Evolutionary conservation across 2,329 filamentous ascomycete species (phyloP).

Genomic region (Penicillium polonicum): DNA sequence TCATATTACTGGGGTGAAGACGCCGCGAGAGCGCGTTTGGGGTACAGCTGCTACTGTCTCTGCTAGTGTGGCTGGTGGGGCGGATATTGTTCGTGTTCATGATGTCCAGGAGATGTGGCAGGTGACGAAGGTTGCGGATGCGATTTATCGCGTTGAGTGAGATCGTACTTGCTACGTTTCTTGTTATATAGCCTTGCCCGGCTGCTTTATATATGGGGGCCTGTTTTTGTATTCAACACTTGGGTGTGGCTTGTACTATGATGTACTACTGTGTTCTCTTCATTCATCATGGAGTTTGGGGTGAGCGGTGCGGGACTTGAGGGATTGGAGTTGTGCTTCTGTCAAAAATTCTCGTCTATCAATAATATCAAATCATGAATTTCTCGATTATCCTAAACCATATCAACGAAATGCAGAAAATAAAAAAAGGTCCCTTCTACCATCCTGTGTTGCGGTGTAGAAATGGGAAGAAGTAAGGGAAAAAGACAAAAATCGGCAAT

Average conservation of each 20-base stretch:
- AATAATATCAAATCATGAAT: constrained; percentile 19
- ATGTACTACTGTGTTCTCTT: constrained; percentile 16
- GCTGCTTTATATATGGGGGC: not conserved
- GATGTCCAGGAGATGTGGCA: constrained; percentile 83
- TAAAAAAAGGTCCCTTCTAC: constrained; percentile 4
- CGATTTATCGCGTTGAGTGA: constrained; percentile 66
- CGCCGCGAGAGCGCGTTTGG: constrained; percentile 69
- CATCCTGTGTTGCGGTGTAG: constrained; percentile 13
- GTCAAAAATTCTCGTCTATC: constrained; percentile 9
- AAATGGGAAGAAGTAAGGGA: constrained; percentile 9
- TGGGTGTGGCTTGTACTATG: constrained; percentile 9
- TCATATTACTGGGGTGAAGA: constrained; percentile 70
- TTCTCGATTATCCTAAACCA: constrained; percentile 26
- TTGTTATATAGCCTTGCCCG: not conserved
- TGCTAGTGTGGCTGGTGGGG: constrained; percentile 80
- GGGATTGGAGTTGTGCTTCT: not conserved
- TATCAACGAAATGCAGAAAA: constrained; percentile 18
- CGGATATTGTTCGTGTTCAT: constrained; percentile 89
- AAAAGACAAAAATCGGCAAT: constrained; percentile 9
- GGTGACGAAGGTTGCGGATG: constrained; percentile 84
- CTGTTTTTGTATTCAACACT: constrained; percentile 27
- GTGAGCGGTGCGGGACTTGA: not conserved
- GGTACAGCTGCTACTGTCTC: constrained; percentile 88
- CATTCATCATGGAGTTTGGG: constrained; percentile 24
- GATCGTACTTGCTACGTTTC: not conserved